phyloP scores from a whole-genome alignment of 352 stramenopile species.

The Pythium sukuiense region DNA sequence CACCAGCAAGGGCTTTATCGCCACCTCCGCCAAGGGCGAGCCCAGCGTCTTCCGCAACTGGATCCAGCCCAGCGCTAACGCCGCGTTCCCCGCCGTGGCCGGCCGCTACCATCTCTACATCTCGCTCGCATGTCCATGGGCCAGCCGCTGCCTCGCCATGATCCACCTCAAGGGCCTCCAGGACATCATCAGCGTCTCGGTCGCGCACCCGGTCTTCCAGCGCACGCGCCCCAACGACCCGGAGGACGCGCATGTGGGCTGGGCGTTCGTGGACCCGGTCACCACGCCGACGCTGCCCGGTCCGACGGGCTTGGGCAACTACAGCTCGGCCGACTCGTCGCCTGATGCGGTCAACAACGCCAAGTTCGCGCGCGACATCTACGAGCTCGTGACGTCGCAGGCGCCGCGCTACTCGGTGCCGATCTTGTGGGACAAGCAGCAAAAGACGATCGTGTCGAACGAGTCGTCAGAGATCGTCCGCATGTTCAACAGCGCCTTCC shows the following conservation, averaged over 20 bases:
- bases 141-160: slow-evolving; percentile 78
- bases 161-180: slow-evolving; percentile 94
- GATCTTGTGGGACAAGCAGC: slow-evolving; percentile 90
- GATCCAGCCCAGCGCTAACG: slow-evolving; percentile 59
- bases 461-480: slow-evolving; percentile 94
- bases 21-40: slow-evolving; percentile 69
- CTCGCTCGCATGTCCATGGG: slow-evolving; percentile 93
- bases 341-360: slow-evolving; percentile 67
- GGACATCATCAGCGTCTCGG: slow-evolving; percentile 91
- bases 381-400: slow-evolving; percentile 72
- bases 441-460: slow-evolving; percentile 93
- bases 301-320: slow-evolving; percentile 58
- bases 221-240: slow-evolving; percentile 70
- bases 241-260: slow-evolving; percentile 72
- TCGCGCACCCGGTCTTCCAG: slow-evolving; percentile 90
- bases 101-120: slow-evolving; percentile 95
- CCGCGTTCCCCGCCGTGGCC: slow-evolving; percentile 65
- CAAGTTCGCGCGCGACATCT: slow-evolving; percentile 74
- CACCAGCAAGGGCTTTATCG: slow-evolving; percentile 50
- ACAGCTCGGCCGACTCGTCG: slow-evolving; percentile 65
- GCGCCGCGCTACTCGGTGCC: slow-evolving; percentile 89
- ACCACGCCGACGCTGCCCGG: slow-evolving; percentile 62
- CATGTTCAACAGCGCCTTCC: slow-evolving; percentile 88
- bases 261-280: slow-evolving; percentile 73
- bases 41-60: slow-evolving; percentile 79